Base-by-base conservation (phyloP, 108 stramenopile species). In the Aureococcus anophagefferens region DNA sequence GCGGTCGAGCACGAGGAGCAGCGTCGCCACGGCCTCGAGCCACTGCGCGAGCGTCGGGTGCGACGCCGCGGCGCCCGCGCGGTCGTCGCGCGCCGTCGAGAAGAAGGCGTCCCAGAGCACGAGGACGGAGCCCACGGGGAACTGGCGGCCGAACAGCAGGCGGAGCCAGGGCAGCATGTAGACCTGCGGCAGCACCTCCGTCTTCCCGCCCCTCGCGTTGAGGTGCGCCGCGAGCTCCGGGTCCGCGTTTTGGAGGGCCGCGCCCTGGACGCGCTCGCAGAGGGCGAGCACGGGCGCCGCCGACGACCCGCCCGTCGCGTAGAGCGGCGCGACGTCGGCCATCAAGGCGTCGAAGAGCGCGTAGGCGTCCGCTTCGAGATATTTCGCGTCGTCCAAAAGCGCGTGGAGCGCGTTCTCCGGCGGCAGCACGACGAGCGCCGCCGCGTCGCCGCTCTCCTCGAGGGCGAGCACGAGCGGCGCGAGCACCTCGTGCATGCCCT, bases 401-500 rank as follows among this genome's bases (percentile, higher is more conserved):
- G 40, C 40, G 40, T 44, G 40, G 9, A 44, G 40, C 9, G 40
- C 9, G 9, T 5, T 11, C 40, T 5, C 5, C 40, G 40, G 40
- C 40, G 40, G 9, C 40, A 13, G 40, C 5, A 5, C 5, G 40
- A 11, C 5, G 9, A 44, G 40, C 40, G 40, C 5, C 40, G 40
- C 40, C 9, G 40, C 40, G 40, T 13, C 40, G 9, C 13, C 9
- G 9, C 9, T 13, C 40, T 13, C 9, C 35, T 81, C 72, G 4
- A 83, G 69, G 16, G 44, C 74, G 11, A 70, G 72, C 21, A 81
- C 25, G 15, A 83, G 35, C 37, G 71, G 68, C 4, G 79, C 82
- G 13, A 77, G 68, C 4, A 83, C 77, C 44, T 83, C 82, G 70
- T 83, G 82, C 82, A 83, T 83, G 16, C 82, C 82, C 71, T 83